Base-by-base conservation (phyloP, 306 rosid species). In the Oxytropis ochrocephala region DNA sequence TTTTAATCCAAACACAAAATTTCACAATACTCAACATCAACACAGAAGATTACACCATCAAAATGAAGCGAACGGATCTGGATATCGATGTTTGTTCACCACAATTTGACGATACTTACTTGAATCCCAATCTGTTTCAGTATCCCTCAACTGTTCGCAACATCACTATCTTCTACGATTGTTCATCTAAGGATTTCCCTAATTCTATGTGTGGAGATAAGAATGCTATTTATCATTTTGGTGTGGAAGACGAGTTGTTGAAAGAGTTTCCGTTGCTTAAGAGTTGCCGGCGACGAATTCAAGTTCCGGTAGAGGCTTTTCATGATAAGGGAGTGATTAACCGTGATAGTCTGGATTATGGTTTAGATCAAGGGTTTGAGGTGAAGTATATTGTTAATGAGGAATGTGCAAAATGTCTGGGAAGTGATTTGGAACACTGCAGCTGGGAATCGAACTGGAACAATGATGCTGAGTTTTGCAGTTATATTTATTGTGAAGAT, bases 91-190 rank as follows among this genome's bases (percentile, higher is more conserved):
- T 2, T 6, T 77, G 81, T 24, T 10, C 55, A 2, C 4, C 44
- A 1, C 18, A n/a, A 3, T 56, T 70, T 6, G 3, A 52, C 5
- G 14, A 43, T 24, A 55, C 42, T 4, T 42, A 38, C 8, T 30
- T 70, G 46, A 56, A 46, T 61, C 38, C 61, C 41, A 21, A 4
- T 27, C 10, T 38, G 36, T 68, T 68, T 9, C 36, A 1, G 11
- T 68, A 36, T 24, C n/a, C 41, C 8, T 2, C 38, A 43, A 9
- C 3, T 7, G 24, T 48, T 2, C n/a, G 16, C 11, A 56, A 70
- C 75, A 43, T 70, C 42, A 70, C 67, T 47, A 3, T 70, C 43
- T 43, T 70, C 57, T 53, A 53, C 41, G 1, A 11, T 13, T 69
- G 74, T 69, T 8, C 74, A 49, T 0, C n/a, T 39, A 17, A 36